Base-by-base conservation (phyloP, 176 grass and related monocot genomes). In the Tillandsia leiboldiana region DNA sequence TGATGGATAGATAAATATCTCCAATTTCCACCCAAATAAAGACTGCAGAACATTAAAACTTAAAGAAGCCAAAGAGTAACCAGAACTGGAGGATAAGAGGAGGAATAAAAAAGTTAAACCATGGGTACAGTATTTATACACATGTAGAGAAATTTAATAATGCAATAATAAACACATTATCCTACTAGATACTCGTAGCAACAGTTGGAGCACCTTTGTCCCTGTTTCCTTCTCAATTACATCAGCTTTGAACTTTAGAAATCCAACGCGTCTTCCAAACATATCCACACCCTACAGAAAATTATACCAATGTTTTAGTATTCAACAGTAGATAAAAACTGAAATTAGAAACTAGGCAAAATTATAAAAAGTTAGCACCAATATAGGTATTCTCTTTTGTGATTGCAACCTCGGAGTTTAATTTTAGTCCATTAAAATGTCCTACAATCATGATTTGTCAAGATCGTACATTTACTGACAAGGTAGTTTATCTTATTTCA, bases 161-260 rank as follows among this genome's bases (percentile, higher is more conserved):
- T 42, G 33, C 33, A 42, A 42, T 6, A 42, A 42, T 6, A 42
- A 42, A 7, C 33, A 42, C 33, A 42, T 42, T 42, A 42, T 6
- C 5, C 33, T 42, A 42, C 7, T 42, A 42, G 33, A 42, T 42
- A 42, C 3, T 42, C 33, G 65, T n/a, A 33, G 9, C 53, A 20
- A 11, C 22, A 75, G 47, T 56, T 27, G 12, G 53, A 64, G 80
- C 66, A 96, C 93, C 79, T 90, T 87, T 50, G 79, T 49, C 70
- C 85, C 76, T 65, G 89, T 97, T 67, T 92, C 83, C 73, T 92
- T 75, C 18, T 97, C 93, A 52, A 87, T n/a, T 62, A 97, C 63
- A 68, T 92, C 79, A 53, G 93, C 93, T 73, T 87, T 97, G 77
- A 97, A 97, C 74, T 97, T 97, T 14, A 97, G 63, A 79, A 97